Percentiles rank a stretch among this genome's conserved stretches.
phyloP scores from a whole-genome alignment of 2,329 filamentous ascomycete species.

The Sclerotinia borealis region DNA sequence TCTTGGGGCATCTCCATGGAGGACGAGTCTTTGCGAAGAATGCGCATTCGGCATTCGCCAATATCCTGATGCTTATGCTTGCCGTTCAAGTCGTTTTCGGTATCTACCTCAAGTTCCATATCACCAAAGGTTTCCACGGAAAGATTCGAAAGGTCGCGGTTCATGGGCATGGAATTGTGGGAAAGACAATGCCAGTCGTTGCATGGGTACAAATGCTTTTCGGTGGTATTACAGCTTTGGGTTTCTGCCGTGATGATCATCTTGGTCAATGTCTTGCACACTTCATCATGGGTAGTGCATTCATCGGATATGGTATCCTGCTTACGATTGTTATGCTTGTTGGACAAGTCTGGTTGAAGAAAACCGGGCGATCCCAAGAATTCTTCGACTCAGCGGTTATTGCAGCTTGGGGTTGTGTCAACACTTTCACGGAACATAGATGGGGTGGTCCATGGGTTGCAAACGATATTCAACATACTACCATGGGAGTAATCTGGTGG shows the following conservation, averaged over 20 bases:
- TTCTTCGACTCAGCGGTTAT: slow-evolving; percentile 94
- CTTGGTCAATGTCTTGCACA: slow-evolving; percentile 89
- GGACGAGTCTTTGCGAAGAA: slow-evolving; percentile 81
- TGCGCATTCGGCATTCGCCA: slow-evolving; percentile 75
- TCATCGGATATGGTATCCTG: slow-evolving; percentile 87
- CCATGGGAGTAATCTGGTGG: slow-evolving; percentile 99
- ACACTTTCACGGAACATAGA: slow-evolving; percentile 95
- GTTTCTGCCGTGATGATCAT: slow-evolving; percentile 90
- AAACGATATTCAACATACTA: slow-evolving; percentile 95
- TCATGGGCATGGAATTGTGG: slow-evolving; percentile 69
- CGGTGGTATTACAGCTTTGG: slow-evolving; percentile 84
- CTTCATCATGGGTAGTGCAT: slow-evolving; percentile 98
- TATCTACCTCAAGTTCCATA: slow-evolving; percentile 81
- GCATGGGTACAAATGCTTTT: slow-evolving; percentile 95
- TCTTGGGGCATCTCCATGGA: slow-evolving; percentile 84
- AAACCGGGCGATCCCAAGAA: slow-evolving; percentile 82
- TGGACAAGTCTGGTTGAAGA: slow-evolving; percentile 79
- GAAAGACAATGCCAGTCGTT: slow-evolving; percentile 79
- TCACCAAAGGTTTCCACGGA: slow-evolving; percentile 77
- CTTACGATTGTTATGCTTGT: slow-evolving; percentile 81
- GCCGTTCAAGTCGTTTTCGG: slow-evolving; percentile 72
- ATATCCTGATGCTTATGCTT: slow-evolving; percentile 73
- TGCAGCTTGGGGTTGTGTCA: slow-evolving; percentile 91
- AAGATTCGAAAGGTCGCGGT: slow-evolving; percentile 69
- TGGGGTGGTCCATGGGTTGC: slow-evolving; percentile 86